Evolutionary conservation across 2,329 filamentous ascomycete genomes (phyloP), one percentile per base, ranked within the genome.

Genomic region (Trichophyton schoenleinii): DNA sequence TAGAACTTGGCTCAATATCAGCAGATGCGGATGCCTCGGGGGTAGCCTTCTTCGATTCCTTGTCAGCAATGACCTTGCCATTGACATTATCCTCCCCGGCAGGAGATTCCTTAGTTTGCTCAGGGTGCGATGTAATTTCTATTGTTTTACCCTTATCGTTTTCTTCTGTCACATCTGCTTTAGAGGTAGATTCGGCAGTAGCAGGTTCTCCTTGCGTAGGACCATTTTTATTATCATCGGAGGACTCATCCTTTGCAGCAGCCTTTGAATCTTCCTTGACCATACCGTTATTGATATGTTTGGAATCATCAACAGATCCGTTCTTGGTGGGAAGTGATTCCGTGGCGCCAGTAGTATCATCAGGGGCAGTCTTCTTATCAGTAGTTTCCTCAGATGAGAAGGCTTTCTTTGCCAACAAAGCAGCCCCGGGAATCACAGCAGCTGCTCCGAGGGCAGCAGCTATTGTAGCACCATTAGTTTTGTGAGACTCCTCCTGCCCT

Each of bases 21-120:
- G 57, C 64, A 59, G 13, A 60, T 53, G 52, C 60, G 6, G 66
- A 57, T 38, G 61, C 46, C 48, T 65, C 4, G 28, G 28, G 34
- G 6, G 63, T 48, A 57, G 61, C 36, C 52, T 55, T 52, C 48
- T 31, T 34, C 5, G 49, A n/a, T 13, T 53, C 49, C 22, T 53
- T 25, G 1, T 20, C 7, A 9, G 22, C 31, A 31, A 53, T 18
- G 41, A 31, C n/a, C 15, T 31, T n/a, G 8, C 25, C 38, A 41
- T 15, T 31, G 34, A 15, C 20, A 53, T 53, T 25, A 53, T 53
- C 49, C 31, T 53, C 34, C 22, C 7, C 22, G 7, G 13, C 7
- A 7, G 48, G 8, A 28, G 22, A 31, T 53, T 53, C 49, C 49
- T 28, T 25, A 8, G 4, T 8, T 20, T 48, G 38, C 41, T 41